Percentiles rank a stretch among this genome's conserved stretches.
Conservation (phyloP, 352 stramenopile genomes). For the Phytopythium kandeliae region DNA sequence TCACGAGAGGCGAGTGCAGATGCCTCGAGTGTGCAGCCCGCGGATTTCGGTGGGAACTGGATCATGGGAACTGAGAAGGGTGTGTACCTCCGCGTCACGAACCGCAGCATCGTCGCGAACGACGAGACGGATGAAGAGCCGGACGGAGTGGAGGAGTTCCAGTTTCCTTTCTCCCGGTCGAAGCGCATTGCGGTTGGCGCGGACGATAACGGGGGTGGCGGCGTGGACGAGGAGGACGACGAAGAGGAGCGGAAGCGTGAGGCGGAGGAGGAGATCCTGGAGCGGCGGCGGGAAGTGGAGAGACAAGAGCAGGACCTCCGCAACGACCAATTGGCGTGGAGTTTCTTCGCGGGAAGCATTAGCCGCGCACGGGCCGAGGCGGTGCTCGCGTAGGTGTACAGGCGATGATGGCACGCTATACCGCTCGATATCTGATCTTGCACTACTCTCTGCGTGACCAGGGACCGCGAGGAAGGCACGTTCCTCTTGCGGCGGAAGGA, state of each 20-base stretch:
- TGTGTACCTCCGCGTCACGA: slow-evolving; percentile 64
- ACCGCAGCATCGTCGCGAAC: slow-evolving; percentile 60
- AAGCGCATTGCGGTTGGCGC: slow-evolving; percentile 17
- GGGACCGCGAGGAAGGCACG: slow-evolving; percentile 57
- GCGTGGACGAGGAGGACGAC: slow-evolving; percentile 9
- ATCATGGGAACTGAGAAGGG: slow-evolving; percentile 77
- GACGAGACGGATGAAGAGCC: slow-evolving; percentile 55
- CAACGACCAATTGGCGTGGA: slow-evolving; percentile 65
- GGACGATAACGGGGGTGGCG: background rate
- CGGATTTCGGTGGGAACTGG: slow-evolving; percentile 68
- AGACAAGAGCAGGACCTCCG: slow-evolving; percentile 28
- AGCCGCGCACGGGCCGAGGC: slow-evolving; percentile 54
- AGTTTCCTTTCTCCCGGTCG: slow-evolving; percentile 37
- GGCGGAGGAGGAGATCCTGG: slow-evolving; percentile 28
- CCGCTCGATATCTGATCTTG: too few species aligned
- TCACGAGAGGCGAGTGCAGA: too few species aligned
- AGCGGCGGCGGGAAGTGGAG: slow-evolving; percentile 26
- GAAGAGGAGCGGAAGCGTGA: slow-evolving; percentile 26
- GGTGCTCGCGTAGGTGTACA: slow-evolving; percentile 62
- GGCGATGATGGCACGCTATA: too few species aligned
- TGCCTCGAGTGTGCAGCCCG: background rate
- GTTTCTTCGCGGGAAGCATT: slow-evolving; percentile 80
- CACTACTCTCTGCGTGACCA: slow-evolving; percentile 8
- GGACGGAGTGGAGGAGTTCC: slow-evolving; percentile 34
- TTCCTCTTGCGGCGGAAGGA: slow-evolving; percentile 82